phyloP scores from a whole-genome alignment of 2,329 filamentous ascomycete species.

The Rachicladosporium sp. region DNA sequence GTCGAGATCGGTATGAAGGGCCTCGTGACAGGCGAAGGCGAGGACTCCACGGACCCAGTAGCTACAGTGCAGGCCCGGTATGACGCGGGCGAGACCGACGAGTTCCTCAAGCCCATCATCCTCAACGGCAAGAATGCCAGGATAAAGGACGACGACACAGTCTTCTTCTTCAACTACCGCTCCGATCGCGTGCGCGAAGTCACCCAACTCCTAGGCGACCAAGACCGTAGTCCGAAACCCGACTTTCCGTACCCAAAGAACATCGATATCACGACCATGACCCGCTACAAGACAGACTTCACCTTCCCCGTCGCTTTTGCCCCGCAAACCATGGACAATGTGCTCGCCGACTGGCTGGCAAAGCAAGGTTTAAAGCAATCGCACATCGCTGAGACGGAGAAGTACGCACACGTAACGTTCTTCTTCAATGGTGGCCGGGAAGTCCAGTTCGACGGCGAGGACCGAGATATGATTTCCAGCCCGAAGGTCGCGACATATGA shows the following conservation, averaged over 20 bases:
- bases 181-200: conserved; percentile 95
- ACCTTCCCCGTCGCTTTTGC: conserved; percentile 86
- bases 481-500: conserved; percentile 96
- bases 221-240: conserved; percentile 79
- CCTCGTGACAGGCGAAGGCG: conserved; percentile 73
- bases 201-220: conserved; percentile 81
- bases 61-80: conserved; percentile 81
- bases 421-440: conserved; percentile 99
- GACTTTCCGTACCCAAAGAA: conserved; percentile 93
- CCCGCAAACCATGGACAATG: conserved; percentile 92
- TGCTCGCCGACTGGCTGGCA: conserved; percentile 91
- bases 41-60: conserved; percentile 72
- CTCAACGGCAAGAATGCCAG: conserved; percentile 75
- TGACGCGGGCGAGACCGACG: conserved; percentile 77
- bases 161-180: conserved; percentile 99
- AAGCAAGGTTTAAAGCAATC: conserved; percentile 86
- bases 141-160: conserved; percentile 81
- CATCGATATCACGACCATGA: conserved; percentile 86
- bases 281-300: conserved; percentile 92
- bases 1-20: conserved; percentile 83
- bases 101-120: conserved; percentile 97
- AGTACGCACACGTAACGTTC: conserved; percentile 98
- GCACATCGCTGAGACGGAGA: conserved; percentile 96
- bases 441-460: conserved; percentile 86
- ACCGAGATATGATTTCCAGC: conserved; percentile 84